phyloP scores from a whole-genome alignment of 2,329 filamentous ascomycete genomes.

The Fusarium devonianum region DNA sequence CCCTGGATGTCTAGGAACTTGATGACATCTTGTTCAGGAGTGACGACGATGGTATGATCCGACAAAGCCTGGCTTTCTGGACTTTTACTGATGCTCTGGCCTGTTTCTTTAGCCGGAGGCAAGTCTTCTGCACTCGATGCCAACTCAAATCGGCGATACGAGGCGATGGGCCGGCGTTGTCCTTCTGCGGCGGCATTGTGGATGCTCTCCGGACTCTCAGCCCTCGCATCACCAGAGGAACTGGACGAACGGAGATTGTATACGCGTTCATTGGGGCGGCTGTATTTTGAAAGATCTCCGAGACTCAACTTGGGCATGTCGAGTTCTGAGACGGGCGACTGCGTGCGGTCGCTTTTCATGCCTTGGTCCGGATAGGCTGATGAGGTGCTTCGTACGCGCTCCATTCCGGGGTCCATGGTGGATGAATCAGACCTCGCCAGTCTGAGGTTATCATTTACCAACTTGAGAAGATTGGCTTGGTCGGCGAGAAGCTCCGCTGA shows the following conservation, averaged over 20 bases:
- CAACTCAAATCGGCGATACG: slow-evolving; percentile 41
- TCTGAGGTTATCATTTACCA: slow-evolving; percentile 28
- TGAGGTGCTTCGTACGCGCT: slow-evolving; percentile 40
- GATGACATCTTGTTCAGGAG: not conserved
- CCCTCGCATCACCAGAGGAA: slow-evolving; percentile 20
- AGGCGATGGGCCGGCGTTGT: slow-evolving; percentile 32
- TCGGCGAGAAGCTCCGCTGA: slow-evolving; percentile 26
- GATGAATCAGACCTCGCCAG: slow-evolving; percentile 13
- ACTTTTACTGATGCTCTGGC: slow-evolving; percentile 16
- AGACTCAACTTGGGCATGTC: slow-evolving; percentile 37
- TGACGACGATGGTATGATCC: not conserved
- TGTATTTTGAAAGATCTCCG: slow-evolving; percentile 43
- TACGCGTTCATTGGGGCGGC: slow-evolving; percentile 40
- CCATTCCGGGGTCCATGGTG: slow-evolving; percentile 12
- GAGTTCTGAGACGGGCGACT: slow-evolving; percentile 41
- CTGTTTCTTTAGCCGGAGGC: slow-evolving; percentile 9
- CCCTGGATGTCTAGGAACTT: slow-evolving; percentile 15
- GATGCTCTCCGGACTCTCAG: slow-evolving; percentile 21
- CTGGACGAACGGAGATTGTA: slow-evolving; percentile 44
- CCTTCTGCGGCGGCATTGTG: slow-evolving; percentile 36
- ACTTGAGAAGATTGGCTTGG: slow-evolving; percentile 24
- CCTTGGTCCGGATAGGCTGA: slow-evolving; percentile 43
- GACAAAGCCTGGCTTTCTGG: not conserved
- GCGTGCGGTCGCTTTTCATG: slow-evolving; percentile 27
- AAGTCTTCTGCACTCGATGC: slow-evolving; percentile 40